These are phyloP conservation scores for Russula virescens DNA, from an alignment of 768 basidiomycete species.

Conservation along the genomic window DNA sequence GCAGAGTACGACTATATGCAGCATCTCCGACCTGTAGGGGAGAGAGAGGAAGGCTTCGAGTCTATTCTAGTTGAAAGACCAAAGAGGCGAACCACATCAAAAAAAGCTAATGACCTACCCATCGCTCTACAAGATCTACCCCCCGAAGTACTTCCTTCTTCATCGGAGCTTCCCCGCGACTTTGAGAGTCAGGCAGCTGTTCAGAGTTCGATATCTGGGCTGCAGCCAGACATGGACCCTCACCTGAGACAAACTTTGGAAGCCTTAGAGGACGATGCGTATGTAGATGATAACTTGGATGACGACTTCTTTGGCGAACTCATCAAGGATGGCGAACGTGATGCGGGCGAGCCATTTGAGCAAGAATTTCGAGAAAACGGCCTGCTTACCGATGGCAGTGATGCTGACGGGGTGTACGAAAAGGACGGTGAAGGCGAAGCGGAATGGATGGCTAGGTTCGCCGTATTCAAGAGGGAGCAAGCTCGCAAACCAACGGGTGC, in stretches of 20 bases:
- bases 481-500: conserved; percentile 25
- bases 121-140: conserved; percentile 57
- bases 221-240: conserved; percentile 95
- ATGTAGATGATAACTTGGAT: conserved; percentile 69
- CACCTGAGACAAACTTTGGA: conserved; percentile 89
- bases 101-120: conserved; percentile 33
- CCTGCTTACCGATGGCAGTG: conserved; percentile 31
- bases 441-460: conserved; percentile 77
- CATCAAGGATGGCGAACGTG: conserved; percentile 65
- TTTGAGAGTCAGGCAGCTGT: conserved; percentile 74
- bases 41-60: conserved; percentile 75
- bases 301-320: conserved; percentile 76
- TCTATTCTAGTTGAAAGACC: conserved; percentile 79
- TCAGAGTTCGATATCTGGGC: conserved; percentile 77
- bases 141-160: conserved; percentile 65
- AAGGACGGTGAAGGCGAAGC: conserved; percentile 34
- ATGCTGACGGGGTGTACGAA: conserved; percentile 28
- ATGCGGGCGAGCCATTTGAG: conserved; percentile 50
- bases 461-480: conserved; percentile 61
- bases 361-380: conserved; percentile 65
- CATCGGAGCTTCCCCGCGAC: conserved; percentile 64
- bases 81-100: conserved; percentile 34
- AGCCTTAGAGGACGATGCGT: conserved; percentile 93
- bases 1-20: conserved; percentile 98
- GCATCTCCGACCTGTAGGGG: conserved; percentile 76